Evolutionary conservation across 345 rosid species (phyloP).

Genomic region (Kernera saxatilis): DNA sequence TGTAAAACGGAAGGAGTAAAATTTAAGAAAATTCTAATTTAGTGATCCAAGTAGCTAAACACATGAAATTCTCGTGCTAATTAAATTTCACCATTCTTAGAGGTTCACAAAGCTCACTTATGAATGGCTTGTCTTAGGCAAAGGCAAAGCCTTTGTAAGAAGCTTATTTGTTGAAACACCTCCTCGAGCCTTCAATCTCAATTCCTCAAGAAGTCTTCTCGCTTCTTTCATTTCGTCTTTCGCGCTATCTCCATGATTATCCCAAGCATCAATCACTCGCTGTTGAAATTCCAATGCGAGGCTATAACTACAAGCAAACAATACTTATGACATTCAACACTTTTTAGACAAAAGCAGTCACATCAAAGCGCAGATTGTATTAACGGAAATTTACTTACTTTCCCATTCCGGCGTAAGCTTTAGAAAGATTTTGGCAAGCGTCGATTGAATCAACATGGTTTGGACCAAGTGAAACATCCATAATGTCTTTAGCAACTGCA

Average conservation of each 20-base stretch:
- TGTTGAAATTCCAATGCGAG: conserved; percentile 84
- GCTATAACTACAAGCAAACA: conserved; percentile 51
- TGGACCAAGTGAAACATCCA: conserved; percentile 96
- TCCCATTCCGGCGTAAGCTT: conserved; percentile 74
- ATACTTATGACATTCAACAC: not conserved
- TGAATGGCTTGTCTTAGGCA: conserved; percentile 26
- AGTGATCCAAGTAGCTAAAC: not conserved
- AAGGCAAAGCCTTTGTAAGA: conserved; percentile 39
- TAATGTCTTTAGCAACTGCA: conserved; percentile 87
- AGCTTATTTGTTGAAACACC: conserved; percentile 33
- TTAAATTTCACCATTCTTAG: not conserved
- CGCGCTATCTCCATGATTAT: conserved; percentile 64
- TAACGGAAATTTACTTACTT: conserved; percentile 40
- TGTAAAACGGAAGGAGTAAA: not conserved
- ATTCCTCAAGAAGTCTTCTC: conserved; percentile 44
- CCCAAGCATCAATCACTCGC: conserved; percentile 72
- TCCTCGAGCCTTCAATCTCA: conserved; percentile 52
- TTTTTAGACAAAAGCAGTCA: not conserved
- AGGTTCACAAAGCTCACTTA: not conserved
- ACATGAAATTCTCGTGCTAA: not conserved
- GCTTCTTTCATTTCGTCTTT: conserved; percentile 66
- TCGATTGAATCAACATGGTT: conserved; percentile 85
- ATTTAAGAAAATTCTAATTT: not conserved
- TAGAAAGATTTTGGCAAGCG: conserved; percentile 88
- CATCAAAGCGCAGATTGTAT: not conserved